Base-by-base conservation (phyloP, 495 filamentous ascomycete genomes). In the Tuber melanosporum region DNA sequence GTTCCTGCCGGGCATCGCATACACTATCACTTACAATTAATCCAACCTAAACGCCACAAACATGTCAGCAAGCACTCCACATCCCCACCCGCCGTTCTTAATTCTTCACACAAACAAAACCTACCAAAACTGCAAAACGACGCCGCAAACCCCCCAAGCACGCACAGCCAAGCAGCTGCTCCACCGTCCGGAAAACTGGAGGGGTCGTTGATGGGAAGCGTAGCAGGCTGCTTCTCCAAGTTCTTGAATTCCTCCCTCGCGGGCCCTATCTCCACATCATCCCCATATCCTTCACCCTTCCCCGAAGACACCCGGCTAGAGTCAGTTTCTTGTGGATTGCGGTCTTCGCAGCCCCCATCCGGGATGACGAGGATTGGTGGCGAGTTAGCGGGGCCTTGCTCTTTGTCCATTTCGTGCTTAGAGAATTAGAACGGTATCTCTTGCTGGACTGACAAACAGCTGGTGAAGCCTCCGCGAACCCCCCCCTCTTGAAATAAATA, bases 111-210 rank as follows among this genome's bases (percentile, higher is more conserved):
- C 14, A 36, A 66, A 36, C 57, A 36, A 32, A 36, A 36, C 85
- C 88, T 88, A 12, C 90, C 90, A 80, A 91, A 92, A 74, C 87
- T 88, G 73, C 88, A 89, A 82, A 92, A 92, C 71, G 92, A 81
- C 57, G 86, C 87, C 69, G 87, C 89, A 84, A 89, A 92, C 6
- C 87, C 89, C 71, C 92, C 91, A 2, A 89, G 77, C 0, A 93
- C 91, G 0, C 87, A 86, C 46, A 90, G 82, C 90, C 91, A 93
- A n/a, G 91, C 91, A 75, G 88, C 83, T 8, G 86, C 45, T 1
- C 91, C 91, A 71, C 91, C 91, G 84, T 93, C 91, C 9, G 91
- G 91, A 79, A 88, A 85, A 75, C 86, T 84, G 62, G 84, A 82
- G 71, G 85, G 84, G 80, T 86, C 82, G 6, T 79, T 77, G 42